Base-by-base conservation (phyloP, 495 filamentous ascomycete genomes). In the Jackrogersella multiformis region DNA sequence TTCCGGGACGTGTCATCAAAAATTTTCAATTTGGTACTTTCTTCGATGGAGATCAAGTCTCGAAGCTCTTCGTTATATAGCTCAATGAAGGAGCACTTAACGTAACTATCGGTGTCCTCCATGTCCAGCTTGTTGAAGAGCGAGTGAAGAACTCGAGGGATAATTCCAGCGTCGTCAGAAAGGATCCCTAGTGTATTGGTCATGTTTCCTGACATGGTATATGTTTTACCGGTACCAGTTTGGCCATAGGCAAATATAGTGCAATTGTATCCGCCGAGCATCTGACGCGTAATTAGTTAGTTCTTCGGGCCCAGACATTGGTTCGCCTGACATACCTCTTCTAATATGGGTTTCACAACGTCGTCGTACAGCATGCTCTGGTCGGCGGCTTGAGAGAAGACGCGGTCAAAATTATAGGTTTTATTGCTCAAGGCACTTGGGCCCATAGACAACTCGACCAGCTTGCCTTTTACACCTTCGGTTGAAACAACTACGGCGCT, bases 141-240 rank as follows among this genome's bases (percentile, higher is more conserved):
- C 0, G 91, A 87, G 63, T 97, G 90, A 7, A 99, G 80, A 0
- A 90, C 92, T 20, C 95, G 88, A 1, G 95, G 95, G 60, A 98
- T 94, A 61, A 99, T 97, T 49, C 95, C 95, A 12, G 95, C 95
- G 24, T 89, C 89, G 57, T 97, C 95, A 2, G 94, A 92, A 15
- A 97, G 82, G 45, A 96, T 86, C 2, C 92, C 92, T 44, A 93
- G 80, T 1, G 88, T 92, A 64, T 95, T 90, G 8, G 84, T 90
- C 90, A 99, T 97, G 73, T 99, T 94, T 32, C 95, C 95, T 2
- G 96, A 96, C 95, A 99, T 99, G 2, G 95, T 99, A 76, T 99
- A 99, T 28, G 95, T 99, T 78, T 99, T 99, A 55, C 95, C 95
- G 0, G 95, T 99, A 24, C 95, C 95, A 0, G 95, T 99, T 71